Conservation (phyloP, 2,329 filamentous ascomycete species). For the Alternaria atra region DNA sequence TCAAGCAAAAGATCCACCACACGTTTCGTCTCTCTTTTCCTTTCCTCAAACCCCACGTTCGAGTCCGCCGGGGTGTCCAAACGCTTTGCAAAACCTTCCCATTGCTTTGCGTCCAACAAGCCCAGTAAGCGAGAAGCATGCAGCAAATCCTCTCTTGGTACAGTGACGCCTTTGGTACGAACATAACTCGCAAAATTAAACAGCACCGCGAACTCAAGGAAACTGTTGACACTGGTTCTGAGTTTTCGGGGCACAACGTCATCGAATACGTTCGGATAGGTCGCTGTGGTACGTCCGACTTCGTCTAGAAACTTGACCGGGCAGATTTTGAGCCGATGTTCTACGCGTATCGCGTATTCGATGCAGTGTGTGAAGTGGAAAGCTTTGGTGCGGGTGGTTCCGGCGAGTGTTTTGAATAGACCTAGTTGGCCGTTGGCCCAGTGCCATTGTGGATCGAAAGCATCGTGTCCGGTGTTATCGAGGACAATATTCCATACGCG, state of each 20-base stretch:
- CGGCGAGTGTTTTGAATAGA: neutral
- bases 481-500: conserved; percentile 1
- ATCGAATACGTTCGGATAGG: too few relatives aligned
- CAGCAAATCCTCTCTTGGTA: too few relatives aligned
- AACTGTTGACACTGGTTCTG: too few relatives aligned
- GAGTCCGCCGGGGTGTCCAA: neutral
- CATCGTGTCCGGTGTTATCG: neutral
- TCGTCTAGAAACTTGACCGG: neutral
- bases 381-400: neutral
- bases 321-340: neutral
- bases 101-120: neutral
- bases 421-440: conserved; percentile 12
- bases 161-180: too few relatives aligned
- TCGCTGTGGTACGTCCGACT: neutral
- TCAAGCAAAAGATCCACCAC: neutral
- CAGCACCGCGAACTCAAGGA: too few relatives aligned
- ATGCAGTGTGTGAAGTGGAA: neutral
- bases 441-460: conserved; percentile 1
- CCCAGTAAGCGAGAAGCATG: too few relatives aligned
- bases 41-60: neutral
- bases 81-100: neutral
- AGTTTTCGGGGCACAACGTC: too few relatives aligned
- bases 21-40: neutral
- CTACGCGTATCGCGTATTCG: neutral
- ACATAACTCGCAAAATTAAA: too few relatives aligned